Percentiles rank a stretch among this genome's conserved stretches.
Conservation (phyloP, 371 early-diverging fungal genomes). For the Mucor velutinosus region DNA sequence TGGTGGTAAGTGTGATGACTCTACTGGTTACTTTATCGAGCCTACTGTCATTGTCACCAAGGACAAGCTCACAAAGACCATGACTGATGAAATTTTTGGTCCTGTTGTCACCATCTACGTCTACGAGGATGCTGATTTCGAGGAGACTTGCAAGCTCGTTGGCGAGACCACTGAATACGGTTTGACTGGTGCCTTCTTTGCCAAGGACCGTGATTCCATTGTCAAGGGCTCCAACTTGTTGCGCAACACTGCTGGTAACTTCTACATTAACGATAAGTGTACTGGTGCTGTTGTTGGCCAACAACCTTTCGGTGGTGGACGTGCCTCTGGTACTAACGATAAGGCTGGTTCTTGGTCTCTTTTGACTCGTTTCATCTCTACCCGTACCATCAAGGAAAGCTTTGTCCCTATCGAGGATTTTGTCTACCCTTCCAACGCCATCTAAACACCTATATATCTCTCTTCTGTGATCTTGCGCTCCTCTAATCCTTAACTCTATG, state of each 20-base stretch:
- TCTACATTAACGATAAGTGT: constrained; percentile 98
- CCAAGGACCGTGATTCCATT: constrained; percentile 82
- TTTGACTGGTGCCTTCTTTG: constrained; percentile 90
- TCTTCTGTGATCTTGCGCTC: neutral
- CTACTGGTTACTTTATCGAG: constrained; percentile 87
- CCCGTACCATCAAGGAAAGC: constrained; percentile 96
- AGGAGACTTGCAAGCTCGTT: constrained; percentile 72
- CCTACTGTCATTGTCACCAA: constrained; percentile 93
- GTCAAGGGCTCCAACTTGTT: constrained; percentile 75
- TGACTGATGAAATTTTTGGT: constrained; percentile 97
- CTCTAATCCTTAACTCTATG: neutral
- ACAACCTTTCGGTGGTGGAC: constrained; percentile 97
- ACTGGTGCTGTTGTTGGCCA: constrained; percentile 98
- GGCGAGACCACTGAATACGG: constrained; percentile 86
- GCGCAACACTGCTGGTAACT: constrained; percentile 94
- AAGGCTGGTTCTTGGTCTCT: constrained; percentile 87
- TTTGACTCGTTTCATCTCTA: constrained; percentile 84
- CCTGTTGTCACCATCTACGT: constrained; percentile 96
- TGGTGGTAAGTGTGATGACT: constrained; percentile 84
- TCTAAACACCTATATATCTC: constrained; percentile 23
- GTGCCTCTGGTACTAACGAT: constrained; percentile 97
- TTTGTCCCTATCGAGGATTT: constrained; percentile 83
- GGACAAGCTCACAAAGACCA: constrained; percentile 83
- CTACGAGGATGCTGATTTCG: constrained; percentile 85
- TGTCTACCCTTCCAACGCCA: constrained; percentile 87